phyloP scores from a whole-genome alignment of 2,329 filamentous ascomycete genomes.

The Penicillium nordicum region DNA sequence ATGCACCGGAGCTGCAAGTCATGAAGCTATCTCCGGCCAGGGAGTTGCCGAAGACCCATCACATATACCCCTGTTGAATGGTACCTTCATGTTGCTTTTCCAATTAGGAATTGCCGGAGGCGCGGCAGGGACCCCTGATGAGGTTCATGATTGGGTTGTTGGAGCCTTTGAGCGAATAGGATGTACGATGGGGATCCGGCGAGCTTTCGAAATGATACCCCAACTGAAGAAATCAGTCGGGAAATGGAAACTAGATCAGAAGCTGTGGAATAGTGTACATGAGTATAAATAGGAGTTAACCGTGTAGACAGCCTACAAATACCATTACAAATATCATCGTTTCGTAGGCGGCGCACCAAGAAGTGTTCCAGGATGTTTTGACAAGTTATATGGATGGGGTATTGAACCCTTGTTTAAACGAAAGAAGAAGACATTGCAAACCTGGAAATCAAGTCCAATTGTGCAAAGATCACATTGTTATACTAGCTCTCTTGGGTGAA shows the following conservation, averaged over 20 bases:
- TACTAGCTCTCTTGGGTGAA: background rate
- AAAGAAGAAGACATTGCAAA: too few relatives aligned
- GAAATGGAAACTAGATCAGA: conserved; percentile 3
- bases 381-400: background rate
- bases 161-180: conserved; percentile 20
- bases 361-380: background rate
- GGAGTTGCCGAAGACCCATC: background rate
- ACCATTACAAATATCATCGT: background rate
- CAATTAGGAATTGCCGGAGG: conserved; percentile 21
- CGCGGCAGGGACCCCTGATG: conserved; percentile 18
- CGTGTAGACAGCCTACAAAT: background rate
- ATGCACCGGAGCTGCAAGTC: conserved; percentile 22
- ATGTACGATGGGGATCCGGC: conserved; percentile 21
- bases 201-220: conserved; percentile 19
- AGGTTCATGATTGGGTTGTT: conserved; percentile 23
- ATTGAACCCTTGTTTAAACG: too few relatives aligned
- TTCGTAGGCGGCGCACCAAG: background rate
- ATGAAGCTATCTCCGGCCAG: conserved; percentile 10
- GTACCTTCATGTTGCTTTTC: conserved; percentile 24
- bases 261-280: background rate
- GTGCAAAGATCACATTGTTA: background rate
- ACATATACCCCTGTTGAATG: conserved; percentile 19
- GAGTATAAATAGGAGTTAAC: background rate
- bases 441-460: too few relatives aligned
- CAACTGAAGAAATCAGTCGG: conserved; percentile 8